Conservation (phyloP, 345 rosid genomes). For the Kernera saxatilis region DNA sequence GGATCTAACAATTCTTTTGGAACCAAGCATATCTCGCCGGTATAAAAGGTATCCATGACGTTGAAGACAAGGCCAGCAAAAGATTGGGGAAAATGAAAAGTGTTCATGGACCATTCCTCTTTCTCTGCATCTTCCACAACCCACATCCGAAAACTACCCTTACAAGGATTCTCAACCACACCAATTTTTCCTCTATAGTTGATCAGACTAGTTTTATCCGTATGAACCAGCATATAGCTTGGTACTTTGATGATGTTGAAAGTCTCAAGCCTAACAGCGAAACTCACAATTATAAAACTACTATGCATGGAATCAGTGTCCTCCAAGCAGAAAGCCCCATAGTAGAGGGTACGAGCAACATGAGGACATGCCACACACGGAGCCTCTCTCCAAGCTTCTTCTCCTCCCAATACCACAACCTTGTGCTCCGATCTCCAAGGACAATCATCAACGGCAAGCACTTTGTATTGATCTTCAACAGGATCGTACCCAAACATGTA, state of each 20-base stretch:
- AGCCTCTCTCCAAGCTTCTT: background rate
- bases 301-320: background rate
- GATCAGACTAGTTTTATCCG: background rate
- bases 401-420: background rate
- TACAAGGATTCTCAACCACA: background rate
- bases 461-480: background rate
- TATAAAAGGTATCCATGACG: background rate
- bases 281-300: background rate
- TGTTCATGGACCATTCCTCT: background rate
- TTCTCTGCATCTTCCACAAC: background rate
- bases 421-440: background rate
- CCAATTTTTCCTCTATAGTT: background rate
- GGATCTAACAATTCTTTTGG: background rate
- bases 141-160: background rate
- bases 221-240: background rate
- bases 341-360: background rate
- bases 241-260: background rate
- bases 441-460: background rate
- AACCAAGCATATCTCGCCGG: background rate
- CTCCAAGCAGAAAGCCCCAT: background rate
- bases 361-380: background rate
- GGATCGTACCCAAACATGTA: background rate
- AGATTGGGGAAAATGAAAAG: background rate
- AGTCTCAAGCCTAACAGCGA: conserved; percentile 6
- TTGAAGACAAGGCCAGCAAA: background rate